Percentiles rank a stretch among this genome's conserved stretches.
Evolutionary conservation across 805 yeast species (phyloP).

Genomic region (Sugiyamaella valdiviana): DNA sequence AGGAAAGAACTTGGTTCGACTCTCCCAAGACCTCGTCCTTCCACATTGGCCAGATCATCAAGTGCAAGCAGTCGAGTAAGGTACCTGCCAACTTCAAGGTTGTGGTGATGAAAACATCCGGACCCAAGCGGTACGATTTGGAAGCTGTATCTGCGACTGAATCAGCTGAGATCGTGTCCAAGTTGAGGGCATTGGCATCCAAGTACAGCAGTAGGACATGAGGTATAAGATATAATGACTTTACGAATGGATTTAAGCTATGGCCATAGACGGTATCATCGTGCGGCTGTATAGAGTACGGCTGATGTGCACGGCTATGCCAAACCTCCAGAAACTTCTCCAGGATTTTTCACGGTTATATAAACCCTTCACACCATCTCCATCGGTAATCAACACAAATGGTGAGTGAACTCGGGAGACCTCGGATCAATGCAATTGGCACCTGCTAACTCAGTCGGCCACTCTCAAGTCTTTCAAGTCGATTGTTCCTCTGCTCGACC

Average conservation of each 20-base stretch:
- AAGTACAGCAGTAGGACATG: constrained; percentile 38
- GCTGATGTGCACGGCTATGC: not conserved
- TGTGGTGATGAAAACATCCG: constrained; percentile 59
- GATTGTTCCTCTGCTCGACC: constrained; percentile 88
- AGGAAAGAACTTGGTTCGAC: constrained; percentile 68
- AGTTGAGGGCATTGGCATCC: constrained; percentile 51
- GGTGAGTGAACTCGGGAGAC: not conserved
- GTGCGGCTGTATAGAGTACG: not conserved
- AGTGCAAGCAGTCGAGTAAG: constrained; percentile 69
- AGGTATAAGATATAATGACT: not conserved
- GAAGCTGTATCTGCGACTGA: constrained; percentile 62
- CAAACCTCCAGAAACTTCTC: constrained; percentile 3
- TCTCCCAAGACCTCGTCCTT: constrained; percentile 76
- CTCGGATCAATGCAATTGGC: not conserved
- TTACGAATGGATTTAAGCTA: not conserved
- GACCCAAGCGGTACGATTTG: constrained; percentile 77
- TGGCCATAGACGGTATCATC: not conserved
- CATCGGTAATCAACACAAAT: not conserved
- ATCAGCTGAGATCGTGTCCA: constrained; percentile 70
- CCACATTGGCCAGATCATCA: constrained; percentile 70
- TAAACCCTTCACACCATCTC: not conserved
- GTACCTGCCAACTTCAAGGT: constrained; percentile 77
- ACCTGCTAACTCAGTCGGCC: not conserved
- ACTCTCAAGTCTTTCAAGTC: constrained; percentile 69
- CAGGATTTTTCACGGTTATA: constrained; percentile 1